Conservation (phyloP, 805 yeast species). For the Huiozyma sinensis region DNA sequence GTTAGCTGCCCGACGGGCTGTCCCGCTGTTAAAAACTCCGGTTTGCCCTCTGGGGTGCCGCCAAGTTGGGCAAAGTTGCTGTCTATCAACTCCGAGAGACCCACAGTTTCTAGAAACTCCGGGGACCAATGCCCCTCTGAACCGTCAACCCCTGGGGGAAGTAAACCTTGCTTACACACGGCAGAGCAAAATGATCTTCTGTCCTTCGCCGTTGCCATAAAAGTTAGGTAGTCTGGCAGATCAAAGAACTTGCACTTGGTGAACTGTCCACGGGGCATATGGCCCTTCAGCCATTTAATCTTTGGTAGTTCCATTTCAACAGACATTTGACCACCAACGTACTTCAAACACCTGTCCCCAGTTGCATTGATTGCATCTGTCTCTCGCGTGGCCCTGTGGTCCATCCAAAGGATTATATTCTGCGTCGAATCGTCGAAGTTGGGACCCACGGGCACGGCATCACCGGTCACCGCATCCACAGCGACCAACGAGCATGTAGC, state of each 20-base stretch:
- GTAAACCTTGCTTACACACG: constrained; percentile 91
- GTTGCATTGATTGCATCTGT: constrained; percentile 75
- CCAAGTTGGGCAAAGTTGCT: constrained; percentile 74
- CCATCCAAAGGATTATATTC: constrained; percentile 95
- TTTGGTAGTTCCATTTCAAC: constrained; percentile 98
- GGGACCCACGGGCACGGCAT: constrained; percentile 87
- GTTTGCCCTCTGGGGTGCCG: constrained; percentile 55
- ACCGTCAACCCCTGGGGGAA: constrained; percentile 86
- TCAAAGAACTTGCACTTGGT: constrained; percentile 71
- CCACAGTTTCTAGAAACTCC: constrained; percentile 60
- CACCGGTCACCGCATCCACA: constrained; percentile 49
- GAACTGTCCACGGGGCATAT: constrained; percentile 57
- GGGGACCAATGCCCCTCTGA: constrained; percentile 82
- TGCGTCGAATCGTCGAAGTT: constrained; percentile 63
- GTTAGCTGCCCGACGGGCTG: constrained; percentile 72
- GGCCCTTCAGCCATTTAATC: constrained; percentile 88
- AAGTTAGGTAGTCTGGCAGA: constrained; percentile 83
- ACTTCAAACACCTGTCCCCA: constrained; percentile 66
- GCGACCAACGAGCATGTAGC: constrained; percentile 95
- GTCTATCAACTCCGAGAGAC: constrained; percentile 64
- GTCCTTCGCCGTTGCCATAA: constrained; percentile 79
- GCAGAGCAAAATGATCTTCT: constrained; percentile 83
- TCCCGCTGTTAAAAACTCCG: constrained; percentile 68
- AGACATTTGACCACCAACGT: constrained; percentile 96
- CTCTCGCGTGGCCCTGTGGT: constrained; percentile 83